Percentiles rank a stretch among this genome's conserved stretches.
phyloP scores from a whole-genome alignment of 2,329 filamentous ascomycete species.

The Aspergillus luchuensis region DNA sequence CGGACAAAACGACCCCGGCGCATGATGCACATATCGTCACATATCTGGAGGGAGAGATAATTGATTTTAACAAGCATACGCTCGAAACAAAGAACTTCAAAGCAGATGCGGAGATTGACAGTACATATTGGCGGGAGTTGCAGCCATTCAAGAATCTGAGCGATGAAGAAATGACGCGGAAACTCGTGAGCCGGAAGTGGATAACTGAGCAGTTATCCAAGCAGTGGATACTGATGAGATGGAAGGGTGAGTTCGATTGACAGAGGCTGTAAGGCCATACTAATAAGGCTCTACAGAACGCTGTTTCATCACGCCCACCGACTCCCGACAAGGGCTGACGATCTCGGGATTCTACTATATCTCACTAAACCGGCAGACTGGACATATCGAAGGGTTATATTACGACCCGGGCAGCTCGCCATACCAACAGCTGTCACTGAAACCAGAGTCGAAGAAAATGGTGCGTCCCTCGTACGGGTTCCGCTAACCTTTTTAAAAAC shows the following conservation, averaged over 20 bases:
- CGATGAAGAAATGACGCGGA: conserved; percentile 48
- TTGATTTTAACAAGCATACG: conserved; percentile 60
- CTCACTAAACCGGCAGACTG: conserved; percentile 48
- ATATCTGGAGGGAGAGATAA: conserved; percentile 69
- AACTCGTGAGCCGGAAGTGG: conserved; percentile 49
- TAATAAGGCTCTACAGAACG: conserved; percentile 38
- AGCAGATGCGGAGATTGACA: conserved; percentile 49
- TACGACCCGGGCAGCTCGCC: conserved; percentile 54
- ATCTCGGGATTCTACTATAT: conserved; percentile 56
- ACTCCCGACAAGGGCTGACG: conserved; percentile 50
- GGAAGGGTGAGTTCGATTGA: conserved; percentile 46
- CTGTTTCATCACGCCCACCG: conserved; percentile 52
- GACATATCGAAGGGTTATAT: conserved; percentile 52
- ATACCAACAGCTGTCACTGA: conserved; percentile 50
- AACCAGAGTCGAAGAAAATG: conserved; percentile 44
- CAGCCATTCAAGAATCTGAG: conserved; percentile 50
- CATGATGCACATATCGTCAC: conserved; percentile 59
- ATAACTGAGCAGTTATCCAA: conserved; percentile 43
- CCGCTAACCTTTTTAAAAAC: conserved; percentile 27
- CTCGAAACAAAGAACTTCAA: conserved; percentile 52
- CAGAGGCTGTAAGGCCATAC: neutral
- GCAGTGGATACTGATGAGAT: conserved; percentile 55
- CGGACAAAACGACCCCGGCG: conserved; percentile 50
- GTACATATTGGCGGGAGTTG: conserved; percentile 52
- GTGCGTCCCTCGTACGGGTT: conserved; percentile 47